Percentiles rank a stretch among this genome's conserved stretches.
Conservation (phyloP, 768 basidiomycete genomes). For the Lepiota venenata region DNA sequence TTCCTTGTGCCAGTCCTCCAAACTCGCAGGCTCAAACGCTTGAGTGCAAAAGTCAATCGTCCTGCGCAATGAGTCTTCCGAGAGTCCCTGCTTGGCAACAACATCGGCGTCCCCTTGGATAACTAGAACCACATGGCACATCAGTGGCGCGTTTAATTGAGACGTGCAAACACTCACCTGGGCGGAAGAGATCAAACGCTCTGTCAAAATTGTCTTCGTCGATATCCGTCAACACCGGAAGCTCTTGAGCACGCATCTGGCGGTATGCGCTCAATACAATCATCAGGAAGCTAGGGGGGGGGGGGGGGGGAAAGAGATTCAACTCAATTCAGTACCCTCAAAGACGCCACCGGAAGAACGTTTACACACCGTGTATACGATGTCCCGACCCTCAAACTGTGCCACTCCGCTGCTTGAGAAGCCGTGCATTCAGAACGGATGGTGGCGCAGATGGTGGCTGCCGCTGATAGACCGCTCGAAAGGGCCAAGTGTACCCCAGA, state of each 20-base stretch:
- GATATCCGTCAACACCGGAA: constrained; percentile 36
- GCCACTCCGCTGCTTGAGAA: constrained; percentile 26
- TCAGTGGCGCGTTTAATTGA: not conserved
- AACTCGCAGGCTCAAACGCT: constrained; percentile 14
- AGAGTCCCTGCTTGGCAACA: constrained; percentile 11
- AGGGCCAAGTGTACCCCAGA: constrained; percentile 33
- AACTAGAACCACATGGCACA: constrained; percentile 14
- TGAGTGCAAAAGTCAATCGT: constrained; percentile 19
- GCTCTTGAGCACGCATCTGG: constrained; percentile 39
- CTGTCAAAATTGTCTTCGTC: constrained; percentile 46
- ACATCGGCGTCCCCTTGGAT: constrained; percentile 25
- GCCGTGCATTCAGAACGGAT: constrained; percentile 28
- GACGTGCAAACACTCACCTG: constrained; percentile 20
- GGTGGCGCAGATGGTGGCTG: constrained; percentile 29
- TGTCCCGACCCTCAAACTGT: constrained; percentile 26
- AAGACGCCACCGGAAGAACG: not conserved
- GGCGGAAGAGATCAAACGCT: constrained; percentile 40
- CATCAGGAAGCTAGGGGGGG: constrained; percentile 33
- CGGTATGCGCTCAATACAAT: constrained; percentile 47
- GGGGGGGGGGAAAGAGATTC: not conserved
- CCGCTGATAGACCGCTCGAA: constrained; percentile 30
- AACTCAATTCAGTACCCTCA: not conserved
- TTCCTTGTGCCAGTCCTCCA: constrained; percentile 13
- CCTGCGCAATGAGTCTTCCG: constrained; percentile 17
- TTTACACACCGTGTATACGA: constrained; percentile 30